Evolutionary conservation across 2,329 filamentous ascomycete species (phyloP), one percentile per base, ranked within the genome.

Genomic region (Epichloe uncinata): DNA sequence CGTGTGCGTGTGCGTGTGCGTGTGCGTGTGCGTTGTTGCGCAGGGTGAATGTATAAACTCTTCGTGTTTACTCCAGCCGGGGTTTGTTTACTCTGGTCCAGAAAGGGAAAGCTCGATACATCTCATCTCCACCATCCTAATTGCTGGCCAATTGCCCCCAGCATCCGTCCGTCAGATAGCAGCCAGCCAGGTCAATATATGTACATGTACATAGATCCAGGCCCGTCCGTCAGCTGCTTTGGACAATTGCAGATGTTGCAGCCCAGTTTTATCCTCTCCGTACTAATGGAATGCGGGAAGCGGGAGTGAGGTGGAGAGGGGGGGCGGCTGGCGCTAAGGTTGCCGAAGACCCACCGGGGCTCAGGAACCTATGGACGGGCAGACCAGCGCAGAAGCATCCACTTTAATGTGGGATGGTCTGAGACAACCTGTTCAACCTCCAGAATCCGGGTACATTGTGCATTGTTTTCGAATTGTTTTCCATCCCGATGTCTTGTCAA

Each of bases 11-110:
- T n/a, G n/a, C n/a, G n/a, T n/a, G 51, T 49, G 49, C 46, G 20
- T 35, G 33, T 34, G 50, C 52, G n/a, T 43, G 34, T 30, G 35
- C 41, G 51, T 50, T 52, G 47, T 49, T 54, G 44, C 52, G 54
- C 51, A 61, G 60, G 57, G 61, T 55, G 57, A 54, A 40, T 53
- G 51, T 58, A 59, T 59, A 18, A 52, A 52, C 22, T 48, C 42
- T 48, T 51, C 50, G 50, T 59, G 54, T 59, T 57, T 55, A 56
- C 53, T 44, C 45, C n/a, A 16, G 45, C 37, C 44, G 47, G 48
- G 54, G 45, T 52, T 61, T 61, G 59, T 61, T 61, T 59, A 61
- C 56, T 54, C 52, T 42, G 50, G 30, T 50, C 55, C 45, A 55
- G 58, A 57, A 54, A 35, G 55, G 59, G 13, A 54, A 60, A 59